A percentile compares a stretch with the other conserved stretches of the same genome.
Evolutionary conservation across 805 yeast species (phyloP).

Genomic region (Vanderwaltozyma tropicalis): DNA sequence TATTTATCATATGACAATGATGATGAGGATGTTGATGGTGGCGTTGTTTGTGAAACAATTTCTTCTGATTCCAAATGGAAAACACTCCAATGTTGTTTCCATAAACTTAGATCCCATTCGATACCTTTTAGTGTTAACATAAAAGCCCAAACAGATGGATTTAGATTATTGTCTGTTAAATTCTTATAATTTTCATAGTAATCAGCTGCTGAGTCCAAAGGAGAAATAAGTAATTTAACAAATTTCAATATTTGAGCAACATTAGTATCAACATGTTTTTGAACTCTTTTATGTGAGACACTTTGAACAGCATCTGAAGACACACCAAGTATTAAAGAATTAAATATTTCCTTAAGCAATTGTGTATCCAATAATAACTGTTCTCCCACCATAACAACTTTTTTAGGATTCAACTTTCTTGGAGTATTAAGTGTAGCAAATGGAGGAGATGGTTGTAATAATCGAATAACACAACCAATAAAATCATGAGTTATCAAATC

Average conservation of each 20-base stretch:
- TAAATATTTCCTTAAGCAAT: conserved; percentile 45
- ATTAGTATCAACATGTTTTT: conserved; percentile 19
- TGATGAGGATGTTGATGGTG: background rate
- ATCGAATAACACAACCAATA: conserved; percentile 43
- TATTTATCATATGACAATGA: conserved; percentile 1
- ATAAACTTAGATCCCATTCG: conserved; percentile 23
- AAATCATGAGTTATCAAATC: conserved; percentile 52
- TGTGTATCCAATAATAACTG: conserved; percentile 70
- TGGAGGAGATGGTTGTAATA: conserved; percentile 56
- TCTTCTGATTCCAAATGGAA: conserved; percentile 9
- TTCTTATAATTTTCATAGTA: conserved; percentile 30
- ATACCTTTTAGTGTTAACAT: conserved; percentile 21
- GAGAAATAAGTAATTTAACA: conserved; percentile 20
- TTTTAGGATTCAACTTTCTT: conserved; percentile 13
- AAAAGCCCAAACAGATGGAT: conserved; percentile 25
- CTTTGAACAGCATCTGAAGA: conserved; percentile 11
- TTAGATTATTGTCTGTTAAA: conserved; percentile 15
- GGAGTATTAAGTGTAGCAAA: conserved; percentile 26
- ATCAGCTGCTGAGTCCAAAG: conserved; percentile 37
- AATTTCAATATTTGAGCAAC: conserved; percentile 13
- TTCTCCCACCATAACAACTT: conserved; percentile 46
- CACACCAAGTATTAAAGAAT: conserved; percentile 13
- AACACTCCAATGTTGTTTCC: conserved; percentile 22
- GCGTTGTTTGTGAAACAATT: background rate
- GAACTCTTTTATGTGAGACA: conserved; percentile 18